Evolutionary conservation across 2,329 filamentous ascomycete species (phyloP).

Genomic region (Aspergillus sergii): DNA sequence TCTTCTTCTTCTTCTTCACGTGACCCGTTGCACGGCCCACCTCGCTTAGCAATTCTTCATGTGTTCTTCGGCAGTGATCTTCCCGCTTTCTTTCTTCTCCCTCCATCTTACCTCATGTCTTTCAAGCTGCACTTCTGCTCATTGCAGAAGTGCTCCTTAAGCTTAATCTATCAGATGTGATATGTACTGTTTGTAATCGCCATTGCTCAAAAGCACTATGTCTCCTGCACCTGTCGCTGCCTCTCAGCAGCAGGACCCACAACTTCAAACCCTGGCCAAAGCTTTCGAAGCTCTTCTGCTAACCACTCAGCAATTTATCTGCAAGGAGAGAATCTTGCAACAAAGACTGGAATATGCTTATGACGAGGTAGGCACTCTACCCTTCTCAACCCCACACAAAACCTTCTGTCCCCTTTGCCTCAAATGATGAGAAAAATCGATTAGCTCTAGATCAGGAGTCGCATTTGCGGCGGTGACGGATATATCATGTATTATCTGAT

Average conservation of each 20-base stretch:
- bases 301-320: conserved; percentile 41
- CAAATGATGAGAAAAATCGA: conserved; percentile 54
- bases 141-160: conserved; percentile 26
- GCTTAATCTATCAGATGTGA: conserved; percentile 25
- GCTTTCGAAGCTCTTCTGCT: conserved; percentile 47
- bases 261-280: conserved; percentile 40
- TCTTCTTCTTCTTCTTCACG: too few relatives aligned
- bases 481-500: conserved; percentile 59
- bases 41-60: conserved; percentile 36
- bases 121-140: conserved; percentile 28
- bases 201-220: conserved; percentile 28
- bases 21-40: conserved; percentile 33
- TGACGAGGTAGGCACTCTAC: conserved; percentile 40
- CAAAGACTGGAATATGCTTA: conserved; percentile 41
- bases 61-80: conserved; percentile 19
- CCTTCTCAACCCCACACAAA: neutral
- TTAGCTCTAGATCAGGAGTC: conserved; percentile 89
- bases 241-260: conserved; percentile 36
- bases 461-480: conserved; percentile 65
- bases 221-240: conserved; percentile 34
- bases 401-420: conserved; percentile 22
- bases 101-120: conserved; percentile 21
- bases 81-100: conserved; percentile 22
- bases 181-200: conserved; percentile 27
- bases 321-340: conserved; percentile 43